phyloP scores from a whole-genome alignment of 768 basidiomycete genomes.

The Collybiopsis luxurians region DNA sequence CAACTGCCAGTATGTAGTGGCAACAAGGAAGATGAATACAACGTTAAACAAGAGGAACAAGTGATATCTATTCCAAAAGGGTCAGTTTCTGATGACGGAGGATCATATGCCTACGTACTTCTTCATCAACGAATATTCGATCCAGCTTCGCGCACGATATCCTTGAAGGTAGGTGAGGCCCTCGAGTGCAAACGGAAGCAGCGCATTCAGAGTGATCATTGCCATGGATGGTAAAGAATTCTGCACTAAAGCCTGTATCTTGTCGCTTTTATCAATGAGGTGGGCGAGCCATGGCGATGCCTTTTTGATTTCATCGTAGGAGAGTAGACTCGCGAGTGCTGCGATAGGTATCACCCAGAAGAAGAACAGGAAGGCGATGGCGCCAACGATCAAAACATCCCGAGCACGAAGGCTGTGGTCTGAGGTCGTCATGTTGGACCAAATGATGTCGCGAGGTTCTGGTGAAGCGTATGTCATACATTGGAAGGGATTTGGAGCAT shows the following conservation, averaged over 20 bases:
- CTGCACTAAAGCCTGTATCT: conserved; percentile 85
- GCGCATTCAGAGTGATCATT: conserved; percentile 85
- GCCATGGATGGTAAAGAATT: conserved; percentile 92
- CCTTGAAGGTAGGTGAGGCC: conserved; percentile 90
- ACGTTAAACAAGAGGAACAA: conserved; percentile 90
- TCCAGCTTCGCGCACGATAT: conserved; percentile 84
- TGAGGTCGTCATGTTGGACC: conserved; percentile 83
- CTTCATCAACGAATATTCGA: conserved; percentile 88
- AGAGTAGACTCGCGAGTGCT: conserved; percentile 80
- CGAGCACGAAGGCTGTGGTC: conserved; percentile 57
- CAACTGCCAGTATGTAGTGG: conserved; percentile 89
- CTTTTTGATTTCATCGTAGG: conserved; percentile 92
- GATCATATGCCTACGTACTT: conserved; percentile 54
- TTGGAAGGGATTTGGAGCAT: conserved; percentile 65
- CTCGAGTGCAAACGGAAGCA: conserved; percentile 87
- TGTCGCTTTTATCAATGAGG: conserved; percentile 80
- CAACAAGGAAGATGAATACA: conserved; percentile 91
- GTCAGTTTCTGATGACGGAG: conserved; percentile 7
- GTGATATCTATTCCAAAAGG: conserved; percentile 67
- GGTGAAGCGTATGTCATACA: conserved; percentile 77
- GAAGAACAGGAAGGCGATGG: conserved; percentile 75
- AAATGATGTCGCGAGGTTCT: conserved; percentile 94
- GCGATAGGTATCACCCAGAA: conserved; percentile 94
- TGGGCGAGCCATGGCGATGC: conserved; percentile 81
- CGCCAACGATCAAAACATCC: conserved; percentile 64